Base-by-base conservation (phyloP, 2,329 filamentous ascomycete species). In the Verticillium albo-atrum region DNA sequence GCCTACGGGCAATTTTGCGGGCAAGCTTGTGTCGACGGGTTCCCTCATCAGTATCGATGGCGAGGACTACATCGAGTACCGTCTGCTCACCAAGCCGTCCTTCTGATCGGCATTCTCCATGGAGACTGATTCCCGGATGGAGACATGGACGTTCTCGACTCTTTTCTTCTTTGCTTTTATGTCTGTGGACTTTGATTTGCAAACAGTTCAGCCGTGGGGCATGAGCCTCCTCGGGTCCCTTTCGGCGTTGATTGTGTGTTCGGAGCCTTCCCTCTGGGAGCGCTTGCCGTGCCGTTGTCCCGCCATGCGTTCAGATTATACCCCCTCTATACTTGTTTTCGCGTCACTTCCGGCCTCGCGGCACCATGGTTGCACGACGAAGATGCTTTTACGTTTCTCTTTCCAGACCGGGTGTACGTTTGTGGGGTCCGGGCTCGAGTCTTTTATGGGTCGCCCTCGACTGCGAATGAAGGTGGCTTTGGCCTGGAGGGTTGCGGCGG, bases 41-140 rank as follows among this genome's bases (percentile, higher is more conserved):
- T 81, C 80, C 10, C 84, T 88, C 25, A 80, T 88, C 65, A 86
- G 75, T 54, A 88, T 89, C 61, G 84, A 88, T 61, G 86, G 85
- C 25, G 85, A 88, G 68, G 86, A 88, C 63, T 89, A 85, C 61
- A 84, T 89, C 34, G 86, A 88, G 68, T 88, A 88, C 63, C 80
- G 85, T 2, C 83, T 89, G 1, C 77, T 89, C 27, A 87, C 82
- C 1, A 88, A 86, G 71, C 84, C 84, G 0, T 81, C 78, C 0
- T 88, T 88, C 66, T 87, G 51, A 27, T 53, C n/a, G 10, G 6
- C 37, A 12, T 47, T 7, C 20, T 47, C 17, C 34, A n/a, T n/a
- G n/a, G 34, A 37, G 14, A 15, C 34, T 6, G n/a, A 20, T 23
- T 9, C 7, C n/a, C 9, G 9, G 1, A 10, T 9, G n/a, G 37